Base-by-base conservation (phyloP, 805 yeast species). In the Nematodospora valgi region DNA sequence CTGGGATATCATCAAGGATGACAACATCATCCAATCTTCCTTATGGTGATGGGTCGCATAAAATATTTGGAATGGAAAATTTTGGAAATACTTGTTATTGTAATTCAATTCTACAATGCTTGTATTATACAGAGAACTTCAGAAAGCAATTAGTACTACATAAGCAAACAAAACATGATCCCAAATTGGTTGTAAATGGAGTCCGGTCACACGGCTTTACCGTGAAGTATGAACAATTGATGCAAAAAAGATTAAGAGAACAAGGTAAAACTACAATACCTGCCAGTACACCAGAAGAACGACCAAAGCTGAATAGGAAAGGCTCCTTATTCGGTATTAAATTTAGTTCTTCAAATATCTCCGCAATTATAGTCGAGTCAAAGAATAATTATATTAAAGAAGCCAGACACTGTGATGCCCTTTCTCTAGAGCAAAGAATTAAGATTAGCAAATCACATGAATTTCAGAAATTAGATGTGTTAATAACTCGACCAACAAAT, bases 71-170 rank as follows among this genome's bases (percentile, higher is more conserved):
- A 1, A 76, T 82, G 74, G 93, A 85, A 53, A 85, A 85, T 52
- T 84, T 83, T 49, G 95, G 95, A 2, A 82, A 88, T 55, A 88
- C 97, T 0, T 93, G 98, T 62, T 91, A 91, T 63, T 86, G 95
- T 59, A 93, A 93, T 49, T 86, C 96, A 7, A 85, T 93, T 20
- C 62, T 93, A 16, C 98, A 93, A 56, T 86, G 95, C 46, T 70
- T 91, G 7, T 91, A 76, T 64, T 81, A 84, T 60, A 73, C 91
- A 3, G 70, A 74, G 17, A 73, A 72, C 19, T 87, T 93, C 50
- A 73, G 97, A 24, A 37, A 40, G 11, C 44, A 48, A 15, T 43
- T 67, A 18, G 40, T 62, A 8, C 37, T 45, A n/a, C 64, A 67
- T 43, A 58, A 58, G 21, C 30, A 32, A 6, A 44, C 52, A 2